A percentile compares a stretch with the other conserved stretches of the same genome.
phyloP scores from a whole-genome alignment of 2,329 filamentous ascomycete species.

The Colletotrichum costaricense region DNA sequence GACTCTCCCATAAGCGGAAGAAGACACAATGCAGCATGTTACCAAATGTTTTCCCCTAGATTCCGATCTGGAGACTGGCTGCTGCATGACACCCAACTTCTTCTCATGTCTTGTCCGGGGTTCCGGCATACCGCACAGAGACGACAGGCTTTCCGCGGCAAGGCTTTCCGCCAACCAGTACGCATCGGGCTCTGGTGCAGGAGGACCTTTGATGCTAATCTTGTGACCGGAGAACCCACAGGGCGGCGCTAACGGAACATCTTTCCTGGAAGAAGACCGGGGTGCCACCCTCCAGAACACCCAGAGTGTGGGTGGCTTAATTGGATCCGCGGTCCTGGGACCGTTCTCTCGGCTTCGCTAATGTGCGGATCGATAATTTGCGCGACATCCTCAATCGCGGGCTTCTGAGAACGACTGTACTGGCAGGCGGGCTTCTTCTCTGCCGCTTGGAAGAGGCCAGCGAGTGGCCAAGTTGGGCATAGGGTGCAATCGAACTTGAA shows the following conservation, averaged over 20 bases:
- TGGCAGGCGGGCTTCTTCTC: not conserved
- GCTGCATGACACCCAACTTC: not conserved
- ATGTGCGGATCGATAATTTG: not conserved
- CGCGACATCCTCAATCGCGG: not conserved
- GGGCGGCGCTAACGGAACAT: constrained; percentile 21
- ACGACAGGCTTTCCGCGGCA: not conserved
- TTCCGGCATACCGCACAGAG: not conserved
- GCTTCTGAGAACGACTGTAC: not conserved
- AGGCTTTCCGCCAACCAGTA: constrained; percentile 13
- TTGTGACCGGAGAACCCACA: not conserved
- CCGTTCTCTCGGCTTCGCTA: not conserved
- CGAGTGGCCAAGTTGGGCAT: not conserved
- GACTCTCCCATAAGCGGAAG: not conserved
- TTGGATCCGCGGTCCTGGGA: constrained; percentile 25
- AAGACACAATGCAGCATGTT: not conserved
- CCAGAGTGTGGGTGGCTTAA: constrained; percentile 15
- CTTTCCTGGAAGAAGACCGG: constrained; percentile 27
- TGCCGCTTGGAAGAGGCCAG: not conserved
- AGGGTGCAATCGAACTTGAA: not conserved
- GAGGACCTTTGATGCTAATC: not conserved
- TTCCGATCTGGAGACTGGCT: not conserved
- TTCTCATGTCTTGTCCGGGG: not conserved
- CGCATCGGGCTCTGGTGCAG: not conserved
- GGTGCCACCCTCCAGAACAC: constrained; percentile 18
- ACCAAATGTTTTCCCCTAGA: not conserved